phyloP scores from a whole-genome alignment of 2,329 filamentous ascomycete genomes.

The Fusarium azukiicola region DNA sequence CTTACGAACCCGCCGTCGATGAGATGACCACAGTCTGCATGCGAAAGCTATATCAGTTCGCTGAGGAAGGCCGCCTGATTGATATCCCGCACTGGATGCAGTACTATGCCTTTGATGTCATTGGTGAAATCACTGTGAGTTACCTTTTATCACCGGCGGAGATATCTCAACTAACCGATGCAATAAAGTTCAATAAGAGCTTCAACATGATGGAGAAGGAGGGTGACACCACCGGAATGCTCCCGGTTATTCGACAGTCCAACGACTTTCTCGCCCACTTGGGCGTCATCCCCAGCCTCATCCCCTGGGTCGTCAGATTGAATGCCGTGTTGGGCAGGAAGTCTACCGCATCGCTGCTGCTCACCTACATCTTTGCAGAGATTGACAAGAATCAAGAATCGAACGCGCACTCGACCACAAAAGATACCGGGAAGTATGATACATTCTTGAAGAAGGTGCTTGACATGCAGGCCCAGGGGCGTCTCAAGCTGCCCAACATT shows the following conservation, averaged over 20 bases:
- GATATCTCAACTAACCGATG: slow-evolving; percentile 15
- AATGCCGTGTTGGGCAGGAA: slow-evolving; percentile 7
- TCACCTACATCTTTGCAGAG: slow-evolving; percentile 10
- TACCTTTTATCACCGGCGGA: background rate
- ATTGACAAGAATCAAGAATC: slow-evolving; percentile 11
- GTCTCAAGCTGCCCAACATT: slow-evolving; percentile 10
- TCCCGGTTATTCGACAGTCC: slow-evolving; percentile 9
- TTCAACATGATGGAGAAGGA: slow-evolving; percentile 25
- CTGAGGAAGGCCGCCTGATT: slow-evolving; percentile 18
- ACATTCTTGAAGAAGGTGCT: slow-evolving; percentile 27
- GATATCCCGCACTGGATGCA: slow-evolving; percentile 27
- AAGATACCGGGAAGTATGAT: slow-evolving; percentile 19
- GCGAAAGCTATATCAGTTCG: slow-evolving; percentile 16
- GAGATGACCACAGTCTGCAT: slow-evolving; percentile 20
- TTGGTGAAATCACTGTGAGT: slow-evolving; percentile 22
- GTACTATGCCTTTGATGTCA: slow-evolving; percentile 23
- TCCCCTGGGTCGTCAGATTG: slow-evolving; percentile 15
- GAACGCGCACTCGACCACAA: slow-evolving; percentile 10
- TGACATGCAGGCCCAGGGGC: slow-evolving; percentile 19
- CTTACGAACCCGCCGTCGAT: slow-evolving; percentile 17
- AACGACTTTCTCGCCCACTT: slow-evolving; percentile 18
- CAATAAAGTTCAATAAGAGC: slow-evolving; percentile 21
- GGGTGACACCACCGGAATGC: slow-evolving; percentile 21
- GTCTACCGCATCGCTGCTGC: slow-evolving; percentile 7
- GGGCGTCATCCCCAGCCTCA: slow-evolving; percentile 12